Conservation (phyloP, 1,284 basidiomycete genomes). For the Wallemia hederae region DNA sequence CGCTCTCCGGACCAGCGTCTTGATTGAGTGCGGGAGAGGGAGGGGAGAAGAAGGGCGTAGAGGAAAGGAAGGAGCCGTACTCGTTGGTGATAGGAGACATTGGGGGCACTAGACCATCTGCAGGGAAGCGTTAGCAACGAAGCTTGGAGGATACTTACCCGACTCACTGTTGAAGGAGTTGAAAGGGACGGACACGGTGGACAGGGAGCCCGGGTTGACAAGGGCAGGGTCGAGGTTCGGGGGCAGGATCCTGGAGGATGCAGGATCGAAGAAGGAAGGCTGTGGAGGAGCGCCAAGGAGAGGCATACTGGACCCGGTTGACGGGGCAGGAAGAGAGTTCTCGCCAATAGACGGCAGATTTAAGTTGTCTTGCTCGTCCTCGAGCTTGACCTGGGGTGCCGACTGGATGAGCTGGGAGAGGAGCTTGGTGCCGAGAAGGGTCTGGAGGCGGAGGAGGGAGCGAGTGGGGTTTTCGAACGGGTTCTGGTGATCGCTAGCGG, state of each 20-base stretch:
- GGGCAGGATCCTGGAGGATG: neutral
- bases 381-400: neutral
- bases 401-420: neutral
- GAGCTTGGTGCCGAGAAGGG: neutral
- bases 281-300: neutral
- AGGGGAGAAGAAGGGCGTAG: neutral
- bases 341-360: neutral
- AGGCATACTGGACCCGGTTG: neutral
- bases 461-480: neutral
- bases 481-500: neutral
- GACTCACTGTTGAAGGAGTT: neutral
- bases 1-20: neutral
- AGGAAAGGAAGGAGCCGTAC: neutral
- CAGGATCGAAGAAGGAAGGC: neutral
- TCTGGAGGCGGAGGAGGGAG: neutral
- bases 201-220: neutral
- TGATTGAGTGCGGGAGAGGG: neutral
- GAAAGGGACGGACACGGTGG: neutral
- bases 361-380: neutral
- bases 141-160: neutral
- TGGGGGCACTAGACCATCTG: neutral
- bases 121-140: neutral
- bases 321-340: neutral
- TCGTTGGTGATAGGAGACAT: neutral
- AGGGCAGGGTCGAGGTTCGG: neutral